Evolutionary conservation across 2,329 filamentous ascomycete genomes (phyloP), one percentile per base, ranked within the genome.

Genomic region (Mycosphaerelloides madeirae): DNA sequence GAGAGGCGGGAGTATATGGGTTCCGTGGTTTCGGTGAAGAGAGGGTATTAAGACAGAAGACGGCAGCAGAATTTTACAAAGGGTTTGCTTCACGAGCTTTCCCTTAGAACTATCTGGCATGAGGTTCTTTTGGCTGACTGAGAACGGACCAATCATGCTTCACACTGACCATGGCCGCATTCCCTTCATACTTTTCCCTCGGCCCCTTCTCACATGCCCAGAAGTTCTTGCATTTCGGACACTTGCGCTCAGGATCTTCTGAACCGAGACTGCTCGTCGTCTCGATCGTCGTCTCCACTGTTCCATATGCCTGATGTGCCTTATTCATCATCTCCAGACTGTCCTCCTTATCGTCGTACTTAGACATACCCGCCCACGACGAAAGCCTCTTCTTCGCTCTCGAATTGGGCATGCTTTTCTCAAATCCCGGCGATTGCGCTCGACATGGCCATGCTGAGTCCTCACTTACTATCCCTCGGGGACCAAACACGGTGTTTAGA

Each of bases 261-360:
- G 32, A 29, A 31, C 31, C 36, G 11, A 33, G n/a, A 20, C 33
- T 38, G 35, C 44, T 39, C 19, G 29, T 22, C 12, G 44, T 39
- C 31, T 36, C 40, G 22, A 40, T 37, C 22, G 19, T 35, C 19
- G 44, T 40, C 25, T 36, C 39, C 7, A 37, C 36, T 16, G 40
- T 38, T 3, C 47, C 43, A 25, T 25, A 25, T 6, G 22, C 22
- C 22, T 25, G 22, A 15, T 46, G 33, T 16, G 29, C 43, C 35
- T 38, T 35, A 28, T 39, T 50, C 39, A 46, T 49, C 47, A 49
- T 49, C 34, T 49, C 36, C 25, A 45, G 43, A 25, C 47, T 49
- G 28, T 49, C 47, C 33, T 49, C 47, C 34, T 49, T 43, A 9
- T 49, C 47, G n/a, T 46, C 41, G 9, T 31, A 29, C 19, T 37